Evolutionary conservation across 305 asterid genomes (phyloP).

Genomic region (Fraxinus sp.): DNA sequence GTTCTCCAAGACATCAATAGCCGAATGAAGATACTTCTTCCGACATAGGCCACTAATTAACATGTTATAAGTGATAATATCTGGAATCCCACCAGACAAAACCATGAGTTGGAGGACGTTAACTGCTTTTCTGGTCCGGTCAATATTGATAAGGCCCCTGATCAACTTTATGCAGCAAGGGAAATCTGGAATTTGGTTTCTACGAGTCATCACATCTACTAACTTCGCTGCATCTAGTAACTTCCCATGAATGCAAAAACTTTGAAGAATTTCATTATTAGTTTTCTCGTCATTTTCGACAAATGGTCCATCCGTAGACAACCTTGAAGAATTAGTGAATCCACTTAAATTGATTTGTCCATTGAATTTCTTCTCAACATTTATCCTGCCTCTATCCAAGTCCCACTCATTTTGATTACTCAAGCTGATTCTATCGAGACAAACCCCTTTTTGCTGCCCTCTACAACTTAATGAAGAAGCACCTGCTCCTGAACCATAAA

Average conservation of each 20-base stretch:
- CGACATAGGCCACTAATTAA: slow-evolving; percentile 74
- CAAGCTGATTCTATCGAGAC: slow-evolving; percentile 34
- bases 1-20: slow-evolving; percentile 58
- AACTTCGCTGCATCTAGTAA: slow-evolving; percentile 58
- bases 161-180: slow-evolving; percentile 69
- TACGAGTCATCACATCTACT: slow-evolving; percentile 70
- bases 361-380: slow-evolving; percentile 13
- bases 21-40: slow-evolving; percentile 48
- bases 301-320: slow-evolving; percentile 44
- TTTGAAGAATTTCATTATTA: slow-evolving; percentile 69
- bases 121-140: slow-evolving; percentile 53
- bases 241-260: slow-evolving; percentile 61
- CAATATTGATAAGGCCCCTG: slow-evolving; percentile 65
- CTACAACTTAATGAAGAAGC: slow-evolving; percentile 32
- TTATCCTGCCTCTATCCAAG: slow-evolving; percentile 23
- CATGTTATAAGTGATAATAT: slow-evolving; percentile 85
- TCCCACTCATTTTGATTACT: slow-evolving; percentile 34
- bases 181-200: slow-evolving; percentile 74
- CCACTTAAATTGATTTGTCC: slow-evolving; percentile 33
- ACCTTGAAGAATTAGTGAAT: slow-evolving; percentile 33
- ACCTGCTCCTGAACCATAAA: slow-evolving; percentile 29
- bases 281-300: slow-evolving; percentile 62
- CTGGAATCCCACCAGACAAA: slow-evolving; percentile 91
- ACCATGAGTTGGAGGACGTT: slow-evolving; percentile 66
- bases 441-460: slow-evolving; percentile 41